A percentile compares a stretch with the other conserved stretches of the same genome.
These are phyloP conservation scores for Conticribra guillardii DNA, from an alignment of 108 stramenopile species.

Conservation along the genomic window DNA sequence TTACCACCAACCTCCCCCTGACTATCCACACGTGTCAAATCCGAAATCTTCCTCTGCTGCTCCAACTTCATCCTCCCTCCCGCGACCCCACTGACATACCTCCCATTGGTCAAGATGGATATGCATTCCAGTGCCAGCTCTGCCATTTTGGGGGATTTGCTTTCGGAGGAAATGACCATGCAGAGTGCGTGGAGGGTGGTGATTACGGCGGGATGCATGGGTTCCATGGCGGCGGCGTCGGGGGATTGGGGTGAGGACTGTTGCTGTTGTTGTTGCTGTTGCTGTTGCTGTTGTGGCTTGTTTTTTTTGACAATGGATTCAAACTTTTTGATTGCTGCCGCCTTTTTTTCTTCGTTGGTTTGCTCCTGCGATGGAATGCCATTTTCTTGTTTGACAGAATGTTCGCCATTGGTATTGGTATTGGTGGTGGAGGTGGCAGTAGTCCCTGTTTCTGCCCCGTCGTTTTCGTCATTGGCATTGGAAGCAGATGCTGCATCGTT, in stretches of 20 bases:
- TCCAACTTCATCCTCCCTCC: constrained; percentile 65
- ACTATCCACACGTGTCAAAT: constrained; percentile 14
- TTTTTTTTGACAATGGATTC: constrained; percentile 27
- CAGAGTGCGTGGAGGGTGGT: constrained; percentile 45
- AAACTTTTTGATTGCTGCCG: constrained; percentile 19
- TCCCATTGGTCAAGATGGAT: constrained; percentile 54
- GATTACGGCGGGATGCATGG: constrained; percentile 67
- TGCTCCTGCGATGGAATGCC: too few relatives aligned
- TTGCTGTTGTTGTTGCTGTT: background rate
- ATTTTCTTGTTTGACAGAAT: too few relatives aligned
- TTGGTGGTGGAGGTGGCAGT: too few relatives aligned
- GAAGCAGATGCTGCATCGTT: background rate
- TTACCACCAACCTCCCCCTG: background rate
- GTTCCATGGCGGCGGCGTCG: constrained; percentile 54
- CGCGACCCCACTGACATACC: constrained; percentile 77
- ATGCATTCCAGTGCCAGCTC: constrained; percentile 72
- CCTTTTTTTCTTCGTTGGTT: constrained; percentile 23
- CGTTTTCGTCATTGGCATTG: constrained; percentile 5
- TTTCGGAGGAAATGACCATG: constrained; percentile 38
- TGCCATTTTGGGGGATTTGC: constrained; percentile 58
- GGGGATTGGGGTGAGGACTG: background rate
- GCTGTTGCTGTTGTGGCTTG: constrained; percentile 1
- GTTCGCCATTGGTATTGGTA: too few relatives aligned
- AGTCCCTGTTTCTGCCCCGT: too few relatives aligned
- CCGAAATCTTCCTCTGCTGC: constrained; percentile 34